Evolutionary conservation across 1,284 basidiomycete genomes (phyloP).

Genomic region (Grifola frondosa): DNA sequence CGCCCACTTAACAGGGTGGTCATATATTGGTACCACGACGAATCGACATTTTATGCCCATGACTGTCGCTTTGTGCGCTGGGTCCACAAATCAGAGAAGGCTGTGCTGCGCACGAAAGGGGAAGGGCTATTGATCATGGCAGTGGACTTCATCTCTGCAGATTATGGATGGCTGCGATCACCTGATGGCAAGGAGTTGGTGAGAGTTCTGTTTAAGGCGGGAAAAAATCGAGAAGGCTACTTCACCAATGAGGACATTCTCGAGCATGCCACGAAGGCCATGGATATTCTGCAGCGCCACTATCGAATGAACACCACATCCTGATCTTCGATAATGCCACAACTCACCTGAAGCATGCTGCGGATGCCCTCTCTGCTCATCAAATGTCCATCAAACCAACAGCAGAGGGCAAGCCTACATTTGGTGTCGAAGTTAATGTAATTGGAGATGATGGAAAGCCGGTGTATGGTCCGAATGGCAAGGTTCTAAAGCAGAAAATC

Average conservation of each 20-base stretch:
- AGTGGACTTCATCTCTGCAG: conserved; percentile 41
- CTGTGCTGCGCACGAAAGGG: conserved; percentile 14
- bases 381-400: conserved; percentile 25
- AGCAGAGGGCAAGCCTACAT: conserved; percentile 1
- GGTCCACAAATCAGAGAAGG: conserved; percentile 11
- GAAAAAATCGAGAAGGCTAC: conserved; percentile 35
- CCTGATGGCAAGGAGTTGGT: conserved; percentile 23
- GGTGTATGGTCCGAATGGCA: conserved; percentile 24
- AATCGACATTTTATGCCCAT: conserved; percentile 22
- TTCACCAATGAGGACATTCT: conserved; percentile 33
- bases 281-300: conserved; percentile 29
- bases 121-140: conserved; percentile 35
- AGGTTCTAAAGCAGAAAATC: conserved; percentile 27
- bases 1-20: background rate
- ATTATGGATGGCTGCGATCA: conserved; percentile 38
- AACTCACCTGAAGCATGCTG: conserved; percentile 32
- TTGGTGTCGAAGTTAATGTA: conserved; percentile 3
- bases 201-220: conserved; percentile 23
- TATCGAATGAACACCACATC: conserved; percentile 28
- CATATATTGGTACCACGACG: conserved; percentile 17
- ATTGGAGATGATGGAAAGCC: background rate
- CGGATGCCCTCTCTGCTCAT: conserved; percentile 28
- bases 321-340: conserved; percentile 38
- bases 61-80: conserved; percentile 13
- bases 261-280: conserved; percentile 28